Percentiles rank a stretch among this genome's conserved stretches.
Evolutionary conservation across 192 early-diverging fungal genomes (phyloP).

Genomic region (Glomus cerebriforme): DNA sequence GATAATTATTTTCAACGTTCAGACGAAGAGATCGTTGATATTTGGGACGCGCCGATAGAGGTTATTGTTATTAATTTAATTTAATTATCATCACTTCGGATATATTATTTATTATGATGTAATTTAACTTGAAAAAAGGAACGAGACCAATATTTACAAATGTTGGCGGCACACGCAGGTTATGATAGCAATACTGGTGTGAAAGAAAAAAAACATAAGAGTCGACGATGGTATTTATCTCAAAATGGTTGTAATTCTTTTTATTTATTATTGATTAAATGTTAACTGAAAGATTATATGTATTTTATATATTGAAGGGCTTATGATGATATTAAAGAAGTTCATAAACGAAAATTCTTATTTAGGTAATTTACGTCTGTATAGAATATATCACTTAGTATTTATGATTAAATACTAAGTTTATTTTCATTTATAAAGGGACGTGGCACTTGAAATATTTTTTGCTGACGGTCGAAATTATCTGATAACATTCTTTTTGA

Average conservation of each 20-base stretch:
- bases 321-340: slow-evolving; percentile 64
- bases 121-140: slow-evolving; percentile 35
- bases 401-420: background rate
- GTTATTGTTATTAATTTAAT: slow-evolving; percentile 7
- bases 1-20: slow-evolving; percentile 66
- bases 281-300: background rate
- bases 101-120: background rate
- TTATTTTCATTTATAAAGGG: slow-evolving; percentile 41
- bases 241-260: background rate
- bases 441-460: slow-evolving; percentile 79
- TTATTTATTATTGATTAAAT: background rate
- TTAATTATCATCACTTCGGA: background rate
- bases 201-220: slow-evolving; percentile 29
- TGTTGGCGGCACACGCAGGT: slow-evolving; percentile 55
- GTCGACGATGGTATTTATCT: slow-evolving; percentile 22
- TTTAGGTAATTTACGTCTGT: slow-evolving; percentile 43
- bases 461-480: slow-evolving; percentile 74
- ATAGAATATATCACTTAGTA: background rate
- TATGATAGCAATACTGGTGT: slow-evolving; percentile 28
- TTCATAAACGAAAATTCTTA: slow-evolving; percentile 62
- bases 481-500: slow-evolving; percentile 68
- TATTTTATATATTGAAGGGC: slow-evolving; percentile 32
- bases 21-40: slow-evolving; percentile 72
- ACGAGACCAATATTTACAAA: slow-evolving; percentile 59
- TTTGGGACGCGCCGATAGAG: slow-evolving; percentile 64